Base-by-base conservation (phyloP, 306 rosid genomes). In the Erythrophleum fordii region DNA sequence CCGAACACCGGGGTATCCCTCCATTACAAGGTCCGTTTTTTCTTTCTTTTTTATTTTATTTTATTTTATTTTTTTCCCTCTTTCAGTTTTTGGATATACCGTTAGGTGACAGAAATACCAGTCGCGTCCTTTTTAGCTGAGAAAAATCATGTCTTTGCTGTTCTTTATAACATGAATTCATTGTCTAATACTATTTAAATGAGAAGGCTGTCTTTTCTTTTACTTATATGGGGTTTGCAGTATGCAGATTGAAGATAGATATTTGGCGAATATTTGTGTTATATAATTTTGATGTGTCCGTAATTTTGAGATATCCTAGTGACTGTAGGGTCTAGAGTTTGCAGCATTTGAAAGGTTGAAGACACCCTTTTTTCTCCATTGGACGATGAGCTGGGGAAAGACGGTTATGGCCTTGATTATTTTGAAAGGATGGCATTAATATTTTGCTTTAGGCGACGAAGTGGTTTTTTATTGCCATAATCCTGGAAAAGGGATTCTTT, bases 11-110 rank as follows among this genome's bases (percentile, higher is more conserved):
- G 92, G 41, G 92, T 83, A 23, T 92, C 98, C 60, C 95, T 94
- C 23, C 97, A 92, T 82, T 94, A 77, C 89, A 92, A 94, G 98
- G 98, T 92, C 71, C 10, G 17, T 13, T n/a, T n/a, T n/a, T n/a
- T n/a, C n/a, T n/a, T n/a, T n/a, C n/a, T n/a, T n/a, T n/a, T n/a
- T n/a, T n/a, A n/a, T n/a, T n/a, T n/a, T n/a, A n/a, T n/a, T n/a
- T n/a, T n/a, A n/a, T n/a, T n/a, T n/a, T n/a, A n/a, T n/a, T n/a
- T n/a, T n/a, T n/a, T 56, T 18, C 14, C 59, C 23, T 8, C 68
- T 60, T 58, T 22, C 28, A 45, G 29, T 59, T 62, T 72, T 0
- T 61, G 20, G 10, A 2, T 5, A 35, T 16, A 28, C 17, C 66
- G 44, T n/a, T 51, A 2, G 31, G 29, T 18, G 20, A 34, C 11